A percentile compares a stretch with the other conserved stretches of the same genome.
These are phyloP conservation scores for Polyplosphaeria fusca DNA, from an alignment of 495 filamentous ascomycete species.

Conservation along the genomic window DNA sequence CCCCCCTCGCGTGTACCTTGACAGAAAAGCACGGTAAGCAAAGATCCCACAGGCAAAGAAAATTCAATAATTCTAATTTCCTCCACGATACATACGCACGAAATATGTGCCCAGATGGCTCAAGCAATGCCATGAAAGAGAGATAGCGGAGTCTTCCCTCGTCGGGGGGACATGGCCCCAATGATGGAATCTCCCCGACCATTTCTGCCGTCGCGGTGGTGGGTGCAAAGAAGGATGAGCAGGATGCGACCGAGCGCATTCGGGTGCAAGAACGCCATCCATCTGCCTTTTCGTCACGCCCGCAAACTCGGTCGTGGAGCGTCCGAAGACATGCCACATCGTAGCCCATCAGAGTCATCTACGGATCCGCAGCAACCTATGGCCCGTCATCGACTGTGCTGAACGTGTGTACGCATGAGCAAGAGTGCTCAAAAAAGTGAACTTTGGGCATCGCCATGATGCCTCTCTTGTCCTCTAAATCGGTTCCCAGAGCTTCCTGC, in stretches of 20 bases:
- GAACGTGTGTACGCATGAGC: background rate
- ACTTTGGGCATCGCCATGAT: background rate
- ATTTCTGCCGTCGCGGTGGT: background rate
- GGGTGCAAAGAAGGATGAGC: background rate
- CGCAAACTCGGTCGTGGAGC: no score
- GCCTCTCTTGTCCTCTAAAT: constrained; percentile 12
- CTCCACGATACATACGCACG: no score
- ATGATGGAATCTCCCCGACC: background rate
- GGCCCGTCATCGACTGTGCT: no score
- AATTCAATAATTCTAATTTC: no score
- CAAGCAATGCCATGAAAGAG: background rate
- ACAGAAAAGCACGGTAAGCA: no score
- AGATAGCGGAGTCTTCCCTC: background rate
- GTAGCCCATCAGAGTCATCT: background rate
- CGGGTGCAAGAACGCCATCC: background rate
- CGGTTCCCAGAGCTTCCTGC: constrained; percentile 35
- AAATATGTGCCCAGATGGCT: no score
- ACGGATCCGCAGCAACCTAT: no score
- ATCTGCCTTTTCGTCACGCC: background rate
- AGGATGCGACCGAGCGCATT: background rate
- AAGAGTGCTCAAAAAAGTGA: background rate
- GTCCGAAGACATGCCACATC: background rate
- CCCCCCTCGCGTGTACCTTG: no score
- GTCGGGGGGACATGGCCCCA: background rate
- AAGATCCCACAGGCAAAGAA: no score